Percentiles rank a stretch among this genome's conserved stretches.
Conservation (phyloP, 306 rosid species). For the Casuarina glauca region DNA sequence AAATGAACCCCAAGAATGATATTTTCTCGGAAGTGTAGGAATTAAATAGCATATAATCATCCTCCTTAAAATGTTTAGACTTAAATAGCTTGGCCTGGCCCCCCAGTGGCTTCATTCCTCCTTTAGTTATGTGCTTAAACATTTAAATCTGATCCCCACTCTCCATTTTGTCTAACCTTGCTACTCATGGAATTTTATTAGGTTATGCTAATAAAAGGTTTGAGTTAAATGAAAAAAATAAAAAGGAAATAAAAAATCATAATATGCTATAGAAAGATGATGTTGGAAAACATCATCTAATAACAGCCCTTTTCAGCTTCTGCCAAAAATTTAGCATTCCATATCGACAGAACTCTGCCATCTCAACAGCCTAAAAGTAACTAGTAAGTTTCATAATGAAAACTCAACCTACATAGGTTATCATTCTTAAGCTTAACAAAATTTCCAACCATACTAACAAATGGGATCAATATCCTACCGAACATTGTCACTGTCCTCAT, state of each 20-base stretch:
- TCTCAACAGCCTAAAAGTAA: no score
- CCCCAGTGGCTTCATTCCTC: neutral
- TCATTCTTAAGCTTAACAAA: neutral
- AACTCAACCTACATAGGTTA: neutral
- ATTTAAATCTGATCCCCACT: neutral
- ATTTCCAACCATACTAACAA: no score
- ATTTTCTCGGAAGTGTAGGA: no score
- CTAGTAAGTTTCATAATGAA: no score
- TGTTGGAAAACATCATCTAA: neutral
- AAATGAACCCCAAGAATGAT: no score
- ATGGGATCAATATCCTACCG: neutral
- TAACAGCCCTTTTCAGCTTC: neutral
- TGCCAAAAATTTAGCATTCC: neutral
- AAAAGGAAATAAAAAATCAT: neutral
- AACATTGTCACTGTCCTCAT: no score
- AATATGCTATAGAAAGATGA: neutral
- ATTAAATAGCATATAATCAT: no score
- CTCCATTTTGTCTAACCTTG: neutral
- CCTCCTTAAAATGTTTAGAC: neutral
- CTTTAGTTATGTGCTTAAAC: neutral
- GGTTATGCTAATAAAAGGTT: neutral
- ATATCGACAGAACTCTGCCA: no score
- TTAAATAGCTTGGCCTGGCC: neutral
- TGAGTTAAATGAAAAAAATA: neutral
- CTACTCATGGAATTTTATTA: neutral